Evolutionary conservation across 768 basidiomycete species (phyloP).

Genomic region (Polyporus arcularius): DNA sequence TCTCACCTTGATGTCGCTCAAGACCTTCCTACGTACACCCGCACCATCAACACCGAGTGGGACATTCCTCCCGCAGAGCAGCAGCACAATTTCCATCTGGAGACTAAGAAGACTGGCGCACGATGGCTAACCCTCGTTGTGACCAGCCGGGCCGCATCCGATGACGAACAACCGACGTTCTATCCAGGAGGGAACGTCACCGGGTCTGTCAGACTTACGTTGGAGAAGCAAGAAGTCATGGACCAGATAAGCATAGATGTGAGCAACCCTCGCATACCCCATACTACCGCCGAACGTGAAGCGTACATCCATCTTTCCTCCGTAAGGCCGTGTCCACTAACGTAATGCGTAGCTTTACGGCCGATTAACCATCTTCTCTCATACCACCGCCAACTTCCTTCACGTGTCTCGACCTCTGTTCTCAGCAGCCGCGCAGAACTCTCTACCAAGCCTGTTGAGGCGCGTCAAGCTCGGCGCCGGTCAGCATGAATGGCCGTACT

Average conservation of each 20-base stretch:
- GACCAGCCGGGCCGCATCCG: conserved; percentile 5
- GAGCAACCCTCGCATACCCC: not conserved
- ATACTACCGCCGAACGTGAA: too few relatives aligned
- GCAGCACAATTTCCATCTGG: conserved; percentile 3
- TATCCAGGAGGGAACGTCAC: conserved; percentile 9
- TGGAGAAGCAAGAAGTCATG: conserved; percentile 12
- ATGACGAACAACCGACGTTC: conserved; percentile 3
- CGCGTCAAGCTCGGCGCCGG: conserved; percentile 21
- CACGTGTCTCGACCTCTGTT: conserved; percentile 11
- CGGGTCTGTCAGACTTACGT: conserved; percentile 2
- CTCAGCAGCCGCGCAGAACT: conserved; percentile 5
- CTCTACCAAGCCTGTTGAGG: not conserved
- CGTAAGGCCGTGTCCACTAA: not conserved
- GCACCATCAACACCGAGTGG: conserved; percentile 1
- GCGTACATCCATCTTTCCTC: too few relatives aligned
- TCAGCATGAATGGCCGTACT: conserved; percentile 20
- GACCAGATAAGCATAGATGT: conserved; percentile 13
- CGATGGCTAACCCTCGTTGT: conserved; percentile 13
- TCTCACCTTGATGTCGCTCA: not conserved
- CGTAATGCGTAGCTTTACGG: conserved; percentile 4
- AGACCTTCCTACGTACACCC: not conserved
- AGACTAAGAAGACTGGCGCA: conserved; percentile 10
- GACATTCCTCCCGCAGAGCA: conserved; percentile 6
- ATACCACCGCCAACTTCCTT: conserved; percentile 13
- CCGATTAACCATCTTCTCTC: conserved; percentile 8